Base-by-base conservation (phyloP, 108 stramenopile species). In the Schizochytrium sp. region DNA sequence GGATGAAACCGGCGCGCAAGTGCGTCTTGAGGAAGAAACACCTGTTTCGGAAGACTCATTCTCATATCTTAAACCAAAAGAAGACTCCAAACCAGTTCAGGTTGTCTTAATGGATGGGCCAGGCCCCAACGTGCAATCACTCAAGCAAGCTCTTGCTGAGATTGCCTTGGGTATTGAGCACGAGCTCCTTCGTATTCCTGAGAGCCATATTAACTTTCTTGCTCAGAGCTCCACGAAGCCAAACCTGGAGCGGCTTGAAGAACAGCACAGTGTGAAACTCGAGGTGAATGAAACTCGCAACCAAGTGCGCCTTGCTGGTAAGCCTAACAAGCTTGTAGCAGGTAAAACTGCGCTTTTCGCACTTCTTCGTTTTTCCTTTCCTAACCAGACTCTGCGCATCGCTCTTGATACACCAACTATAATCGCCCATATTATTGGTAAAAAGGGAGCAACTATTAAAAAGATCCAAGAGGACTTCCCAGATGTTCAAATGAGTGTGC, bases 401-500 rank as follows among this genome's bases (percentile, higher is more conserved):
- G 50, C 47, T 5, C 76, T 83, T 5, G 50, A 49, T 55, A 17
- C 19, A 13, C 12, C 76, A 38, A 0, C 15, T 2, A 56, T 83
- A 5, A 49, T 83, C 28, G 50, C 76, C 0, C 2, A 49, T n/a
- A 42, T 83, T n/a, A 83, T 83, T 83, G 76, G 76, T 5, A 83
- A 83, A 28, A 83, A 83, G 53, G 76, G 76, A 47, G 47, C 76
- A 5, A 47, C 76, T 53, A 83, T 83, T 83, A 17, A 53, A 17
- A 83, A 83, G 47, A 42, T 83, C 0, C 76, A 83, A 28, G 10
- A 83, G 5, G 76, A 17, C 28, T 53, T 55, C 28, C 64, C 64
- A 15, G 5, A 83, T 5, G 76, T 83, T n/a, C 47, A 55, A 13
- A 83, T 83, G n/a, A 83, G 40, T 53, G 53, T 83, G 10, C 50